A percentile compares a stretch with the other conserved stretches of the same genome.
Evolutionary conservation across 2,329 filamentous ascomycete genomes (phyloP).

Genomic region (Fusarium aywerte): DNA sequence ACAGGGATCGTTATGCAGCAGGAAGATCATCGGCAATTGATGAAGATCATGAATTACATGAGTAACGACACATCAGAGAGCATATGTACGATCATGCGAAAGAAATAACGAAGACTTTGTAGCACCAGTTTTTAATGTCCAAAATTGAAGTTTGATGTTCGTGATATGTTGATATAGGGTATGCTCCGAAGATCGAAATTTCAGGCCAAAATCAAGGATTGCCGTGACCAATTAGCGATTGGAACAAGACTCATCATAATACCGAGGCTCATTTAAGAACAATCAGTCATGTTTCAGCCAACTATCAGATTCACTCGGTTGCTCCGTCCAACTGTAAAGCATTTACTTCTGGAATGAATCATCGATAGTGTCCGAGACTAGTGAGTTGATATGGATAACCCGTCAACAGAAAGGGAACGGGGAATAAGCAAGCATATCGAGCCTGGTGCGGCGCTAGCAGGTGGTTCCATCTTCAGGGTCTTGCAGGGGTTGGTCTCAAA

Average conservation of each 20-base stretch:
- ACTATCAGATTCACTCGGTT: conserved; percentile 2
- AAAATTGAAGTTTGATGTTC: too few relatives aligned
- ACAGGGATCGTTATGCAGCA: too few relatives aligned
- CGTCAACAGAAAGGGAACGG: conserved; percentile 16
- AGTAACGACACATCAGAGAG: too few relatives aligned
- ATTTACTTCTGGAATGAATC: conserved; percentile 27
- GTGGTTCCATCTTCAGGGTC: conserved; percentile 30
- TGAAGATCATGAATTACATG: too few relatives aligned
- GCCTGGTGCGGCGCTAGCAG: conserved; percentile 31
- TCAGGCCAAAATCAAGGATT: neutral
- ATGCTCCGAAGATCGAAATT: neutral
- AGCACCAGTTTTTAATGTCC: neutral
- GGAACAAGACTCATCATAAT: neutral
- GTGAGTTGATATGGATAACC: conserved; percentile 24
- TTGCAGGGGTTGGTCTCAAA: conserved; percentile 29
- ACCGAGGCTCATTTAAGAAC: neutral
- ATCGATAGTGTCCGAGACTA: conserved; percentile 3
- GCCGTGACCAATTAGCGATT: neutral
- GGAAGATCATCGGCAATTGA: too few relatives aligned
- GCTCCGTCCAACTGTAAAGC: conserved; percentile 2
- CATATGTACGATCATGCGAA: too few relatives aligned
- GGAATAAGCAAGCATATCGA: conserved; percentile 36
- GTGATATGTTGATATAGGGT: conserved; percentile 6
- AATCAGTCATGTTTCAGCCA: conserved; percentile 8
- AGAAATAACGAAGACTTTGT: too few relatives aligned